A percentile compares a stretch with the other conserved stretches of the same genome.
Evolutionary conservation across 2,329 filamentous ascomycete species (phyloP).

Genomic region (Alternaria rosae): DNA sequence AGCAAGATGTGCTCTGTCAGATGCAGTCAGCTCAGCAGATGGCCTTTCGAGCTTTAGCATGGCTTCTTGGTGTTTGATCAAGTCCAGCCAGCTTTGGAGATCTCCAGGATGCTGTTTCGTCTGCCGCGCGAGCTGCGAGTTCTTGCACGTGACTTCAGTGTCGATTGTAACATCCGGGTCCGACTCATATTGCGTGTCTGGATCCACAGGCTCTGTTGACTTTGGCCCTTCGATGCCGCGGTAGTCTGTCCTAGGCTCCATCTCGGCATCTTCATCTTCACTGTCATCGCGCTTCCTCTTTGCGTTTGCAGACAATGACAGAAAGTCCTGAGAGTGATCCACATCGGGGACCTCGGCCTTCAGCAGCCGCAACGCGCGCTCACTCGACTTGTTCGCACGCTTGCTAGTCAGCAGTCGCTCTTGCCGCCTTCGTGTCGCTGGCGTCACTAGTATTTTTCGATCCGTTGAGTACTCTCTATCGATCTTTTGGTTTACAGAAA

Average conservation of each 20-base stretch:
- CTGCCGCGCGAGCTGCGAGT: constrained; percentile 67
- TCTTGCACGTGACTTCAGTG: constrained; percentile 56
- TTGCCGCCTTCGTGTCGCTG: constrained; percentile 52
- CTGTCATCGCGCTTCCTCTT: constrained; percentile 33
- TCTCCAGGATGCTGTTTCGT: constrained; percentile 73
- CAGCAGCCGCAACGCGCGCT: constrained; percentile 42
- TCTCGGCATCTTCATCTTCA: constrained; percentile 19
- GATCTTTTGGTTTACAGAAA: constrained; percentile 67
- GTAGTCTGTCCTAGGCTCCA: constrained; percentile 40
- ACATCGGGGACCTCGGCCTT: constrained; percentile 7
- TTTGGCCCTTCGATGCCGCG: constrained; percentile 45
- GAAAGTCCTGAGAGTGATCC: constrained; percentile 37
- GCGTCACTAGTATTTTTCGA: constrained; percentile 48
- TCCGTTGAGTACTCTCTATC: constrained; percentile 69
- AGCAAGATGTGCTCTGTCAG: constrained; percentile 73
- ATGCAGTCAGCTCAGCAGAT: constrained; percentile 58
- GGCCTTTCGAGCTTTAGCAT: constrained; percentile 64
- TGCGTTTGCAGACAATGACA: constrained; percentile 28
- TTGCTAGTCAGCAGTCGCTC: constrained; percentile 55
- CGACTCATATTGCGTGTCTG: constrained; percentile 48
- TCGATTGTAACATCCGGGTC: constrained; percentile 29
- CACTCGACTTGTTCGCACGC: constrained; percentile 21
- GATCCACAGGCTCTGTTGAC: constrained; percentile 34
- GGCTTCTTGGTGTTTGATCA: constrained; percentile 79
- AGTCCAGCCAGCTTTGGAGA: constrained; percentile 74